Conservation (phyloP, 257 asterid genomes). For the Solanum virginianum region DNA sequence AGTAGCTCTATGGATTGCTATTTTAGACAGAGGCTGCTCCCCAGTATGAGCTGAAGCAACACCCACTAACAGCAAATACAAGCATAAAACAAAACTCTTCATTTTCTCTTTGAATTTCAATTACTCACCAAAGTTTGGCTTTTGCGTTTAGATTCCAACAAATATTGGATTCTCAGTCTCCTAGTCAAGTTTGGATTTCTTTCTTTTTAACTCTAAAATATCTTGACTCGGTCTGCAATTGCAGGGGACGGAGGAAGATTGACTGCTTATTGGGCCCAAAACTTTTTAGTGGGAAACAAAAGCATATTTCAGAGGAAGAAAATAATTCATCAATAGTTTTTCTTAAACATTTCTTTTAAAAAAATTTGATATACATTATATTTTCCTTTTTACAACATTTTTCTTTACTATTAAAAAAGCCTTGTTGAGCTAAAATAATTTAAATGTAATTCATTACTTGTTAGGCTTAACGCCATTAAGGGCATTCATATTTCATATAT, state of each 20-base stretch:
- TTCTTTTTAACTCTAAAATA: not conserved
- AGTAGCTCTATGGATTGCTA: constrained; percentile 49
- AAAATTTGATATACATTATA: not conserved
- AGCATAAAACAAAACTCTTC: not conserved
- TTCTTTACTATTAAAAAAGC: not conserved
- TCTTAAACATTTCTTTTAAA: not conserved
- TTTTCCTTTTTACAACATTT: not conserved
- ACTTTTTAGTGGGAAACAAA: not conserved
- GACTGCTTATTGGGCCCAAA: no score
- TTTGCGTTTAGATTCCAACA: not conserved
- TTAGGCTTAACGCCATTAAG: not conserved
- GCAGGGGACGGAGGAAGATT: no score
- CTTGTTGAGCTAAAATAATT: not conserved
- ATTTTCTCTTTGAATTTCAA: not conserved
- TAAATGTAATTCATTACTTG: no score
- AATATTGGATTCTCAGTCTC: no score
- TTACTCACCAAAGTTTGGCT: not conserved
- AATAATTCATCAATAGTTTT: not conserved
- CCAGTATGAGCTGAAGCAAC: constrained; percentile 32
- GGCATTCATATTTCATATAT: not conserved
- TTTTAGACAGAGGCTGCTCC: constrained; percentile 70
- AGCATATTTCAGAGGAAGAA: not conserved
- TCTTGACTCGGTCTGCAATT: not conserved
- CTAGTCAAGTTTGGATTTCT: not conserved
- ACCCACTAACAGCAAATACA: not conserved